Percentiles rank a stretch among this genome's conserved stretches.
These are phyloP conservation scores for Tulasnella sp. DNA, from an alignment of 768 basidiomycete species.

Conservation along the genomic window DNA sequence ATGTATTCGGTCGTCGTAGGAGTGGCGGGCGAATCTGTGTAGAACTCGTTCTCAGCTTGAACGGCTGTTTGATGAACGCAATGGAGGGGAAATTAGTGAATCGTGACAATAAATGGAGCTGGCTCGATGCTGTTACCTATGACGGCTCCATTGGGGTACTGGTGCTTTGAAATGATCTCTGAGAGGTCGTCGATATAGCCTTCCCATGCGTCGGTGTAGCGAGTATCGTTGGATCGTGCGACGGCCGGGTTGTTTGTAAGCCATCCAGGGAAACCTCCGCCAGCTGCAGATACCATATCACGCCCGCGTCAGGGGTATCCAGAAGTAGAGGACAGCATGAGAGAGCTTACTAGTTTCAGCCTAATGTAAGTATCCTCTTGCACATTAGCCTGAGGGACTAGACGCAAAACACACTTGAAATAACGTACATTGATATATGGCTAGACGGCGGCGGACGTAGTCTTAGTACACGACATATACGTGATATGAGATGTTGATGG, in stretches of 20 bases:
- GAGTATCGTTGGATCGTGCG: slow-evolving; percentile 62
- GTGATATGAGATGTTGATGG: too few species aligned
- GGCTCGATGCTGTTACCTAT: slow-evolving; percentile 40
- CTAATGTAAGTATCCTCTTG: too few species aligned
- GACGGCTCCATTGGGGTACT: slow-evolving; percentile 61
- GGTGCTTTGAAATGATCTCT: slow-evolving; percentile 45
- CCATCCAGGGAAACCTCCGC: slow-evolving; percentile 58
- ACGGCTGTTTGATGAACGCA: too few species aligned
- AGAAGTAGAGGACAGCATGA: too few species aligned
- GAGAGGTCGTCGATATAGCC: slow-evolving; percentile 61
- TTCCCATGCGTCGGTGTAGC: slow-evolving; percentile 60
- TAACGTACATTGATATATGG: slow-evolving; percentile 22
- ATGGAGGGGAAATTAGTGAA: too few species aligned
- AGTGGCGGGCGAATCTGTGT: slow-evolving; percentile 31
- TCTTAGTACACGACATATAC: too few species aligned
- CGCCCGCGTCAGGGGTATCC: too few species aligned
- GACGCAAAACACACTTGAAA: background rate
- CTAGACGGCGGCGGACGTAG: background rate
- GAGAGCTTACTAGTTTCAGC: too few species aligned
- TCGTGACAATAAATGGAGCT: too few species aligned
- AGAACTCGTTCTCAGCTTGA: slow-evolving; percentile 61
- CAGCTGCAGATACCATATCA: slow-evolving; percentile 43
- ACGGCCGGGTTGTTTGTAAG: slow-evolving; percentile 53
- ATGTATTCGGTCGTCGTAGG: slow-evolving; percentile 44
- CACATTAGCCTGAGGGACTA: background rate